Conservation (phyloP, 352 stramenopile species). For the Globisporangium viniferum region DNA sequence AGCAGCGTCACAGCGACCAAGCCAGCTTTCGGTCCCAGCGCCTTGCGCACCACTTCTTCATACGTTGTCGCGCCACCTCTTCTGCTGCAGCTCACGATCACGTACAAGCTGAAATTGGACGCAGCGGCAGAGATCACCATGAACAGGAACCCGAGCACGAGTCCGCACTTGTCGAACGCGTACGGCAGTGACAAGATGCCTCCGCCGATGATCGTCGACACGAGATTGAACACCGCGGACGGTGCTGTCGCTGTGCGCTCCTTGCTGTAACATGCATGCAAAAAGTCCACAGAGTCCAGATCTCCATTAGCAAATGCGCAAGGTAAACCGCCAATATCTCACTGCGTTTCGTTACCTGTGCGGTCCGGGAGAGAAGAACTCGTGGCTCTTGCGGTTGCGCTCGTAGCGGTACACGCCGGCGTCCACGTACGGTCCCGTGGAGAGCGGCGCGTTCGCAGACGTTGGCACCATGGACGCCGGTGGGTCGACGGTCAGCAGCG, state of each 20-base stretch:
- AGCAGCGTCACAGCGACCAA: slow-evolving; percentile 79
- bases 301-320: background rate
- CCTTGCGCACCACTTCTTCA: slow-evolving; percentile 83
- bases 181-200: slow-evolving; percentile 85
- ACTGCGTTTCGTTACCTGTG: slow-evolving; percentile 28
- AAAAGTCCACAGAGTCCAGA: background rate
- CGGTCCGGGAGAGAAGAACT: slow-evolving; percentile 75
- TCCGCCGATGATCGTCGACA: slow-evolving; percentile 87
- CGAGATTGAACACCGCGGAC: slow-evolving; percentile 84
- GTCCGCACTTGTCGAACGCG: slow-evolving; percentile 84
- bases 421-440: slow-evolving; percentile 37
- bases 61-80: slow-evolving; percentile 81
- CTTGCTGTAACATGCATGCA: slow-evolving; percentile 16
- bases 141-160: slow-evolving; percentile 77
- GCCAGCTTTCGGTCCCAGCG: slow-evolving; percentile 57
- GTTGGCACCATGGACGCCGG: slow-evolving; percentile 1
- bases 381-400: slow-evolving; percentile 56
- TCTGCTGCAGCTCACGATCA: slow-evolving; percentile 86
- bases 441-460: slow-evolving; percentile 8
- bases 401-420: slow-evolving; percentile 78
- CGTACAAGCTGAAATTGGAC: slow-evolving; percentile 84
- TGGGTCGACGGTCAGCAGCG: background rate
- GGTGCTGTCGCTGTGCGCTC: slow-evolving; percentile 61
- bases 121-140: slow-evolving; percentile 69
- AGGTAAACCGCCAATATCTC: background rate